Evolutionary conservation across 176 grass and related monocot species (phyloP).

Genomic region (Musa schizocarpa): DNA sequence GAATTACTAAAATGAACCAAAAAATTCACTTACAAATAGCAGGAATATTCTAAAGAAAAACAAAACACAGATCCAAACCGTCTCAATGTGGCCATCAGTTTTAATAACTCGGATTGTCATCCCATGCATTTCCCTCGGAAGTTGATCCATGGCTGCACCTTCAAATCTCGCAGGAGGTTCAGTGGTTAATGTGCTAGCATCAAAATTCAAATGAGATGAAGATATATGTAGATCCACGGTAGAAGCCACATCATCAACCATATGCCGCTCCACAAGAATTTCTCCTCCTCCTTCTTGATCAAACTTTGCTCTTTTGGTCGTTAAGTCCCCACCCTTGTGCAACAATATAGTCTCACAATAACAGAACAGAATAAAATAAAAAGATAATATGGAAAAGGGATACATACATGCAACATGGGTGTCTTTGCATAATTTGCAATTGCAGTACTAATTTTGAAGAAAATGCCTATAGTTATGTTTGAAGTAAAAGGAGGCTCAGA

Average conservation of each 20-base stretch:
- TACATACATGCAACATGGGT: not conserved
- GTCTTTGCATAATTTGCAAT: not conserved
- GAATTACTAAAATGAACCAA: not conserved
- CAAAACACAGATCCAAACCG: not conserved
- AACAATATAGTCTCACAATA: not conserved
- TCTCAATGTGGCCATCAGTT: conserved; percentile 5
- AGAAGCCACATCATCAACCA: not conserved
- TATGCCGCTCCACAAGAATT: not conserved
- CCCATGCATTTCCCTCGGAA: conserved; percentile 15
- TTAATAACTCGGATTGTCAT: conserved; percentile 19
- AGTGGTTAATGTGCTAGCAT: not conserved
- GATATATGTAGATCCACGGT: not conserved
- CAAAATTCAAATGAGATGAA: not conserved
- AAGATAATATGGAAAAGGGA: not conserved
- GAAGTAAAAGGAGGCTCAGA: too few relatives aligned
- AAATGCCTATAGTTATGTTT: not conserved
- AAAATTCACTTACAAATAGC: not conserved
- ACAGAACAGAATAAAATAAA: not conserved
- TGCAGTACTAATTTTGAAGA: not conserved
- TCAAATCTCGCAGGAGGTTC: not conserved
- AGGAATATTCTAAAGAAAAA: not conserved
- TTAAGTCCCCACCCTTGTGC: conserved; percentile 8
- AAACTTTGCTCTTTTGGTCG: conserved; percentile 1
- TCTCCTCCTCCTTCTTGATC: conserved; percentile 12
- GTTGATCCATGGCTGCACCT: not conserved